Conservation (phyloP, 2,329 filamentous ascomycete species). For the Fusarium staphyleae region DNA sequence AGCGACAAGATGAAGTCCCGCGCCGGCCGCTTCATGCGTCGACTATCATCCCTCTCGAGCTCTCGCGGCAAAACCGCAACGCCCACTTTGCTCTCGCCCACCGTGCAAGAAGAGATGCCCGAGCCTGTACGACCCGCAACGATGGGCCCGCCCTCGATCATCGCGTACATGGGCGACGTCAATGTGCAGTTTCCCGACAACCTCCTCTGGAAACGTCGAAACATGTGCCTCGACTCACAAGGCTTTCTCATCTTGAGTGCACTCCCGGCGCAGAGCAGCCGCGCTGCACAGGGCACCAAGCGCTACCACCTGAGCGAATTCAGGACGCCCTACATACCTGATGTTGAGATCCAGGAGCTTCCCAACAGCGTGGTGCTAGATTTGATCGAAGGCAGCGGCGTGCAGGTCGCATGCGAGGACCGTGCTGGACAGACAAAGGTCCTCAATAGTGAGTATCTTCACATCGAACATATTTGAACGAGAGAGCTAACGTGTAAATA, state of each 20-base stretch:
- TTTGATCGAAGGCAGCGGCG: constrained; percentile 65
- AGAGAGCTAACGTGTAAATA: constrained; percentile 27
- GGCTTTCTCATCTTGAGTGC: constrained; percentile 83
- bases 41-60: constrained; percentile 62
- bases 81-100: constrained; percentile 56
- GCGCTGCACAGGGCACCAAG: constrained; percentile 62
- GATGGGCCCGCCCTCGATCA: constrained; percentile 51
- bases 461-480: not conserved
- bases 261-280: constrained; percentile 61
- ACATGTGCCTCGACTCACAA: constrained; percentile 81
- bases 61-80: constrained; percentile 54
- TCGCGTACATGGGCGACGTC: constrained; percentile 82
- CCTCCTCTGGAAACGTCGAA: constrained; percentile 93
- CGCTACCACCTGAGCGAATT: constrained; percentile 89
- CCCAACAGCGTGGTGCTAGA: constrained; percentile 79
- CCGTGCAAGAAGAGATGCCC: constrained; percentile 56
- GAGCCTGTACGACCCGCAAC: constrained; percentile 41
- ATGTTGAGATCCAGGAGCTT: constrained; percentile 90
- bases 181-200: constrained; percentile 98
- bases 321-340: constrained; percentile 78
- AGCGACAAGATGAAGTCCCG: constrained; percentile 59
- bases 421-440: constrained; percentile 63
- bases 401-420: constrained; percentile 71
- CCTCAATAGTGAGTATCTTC: constrained; percentile 57
- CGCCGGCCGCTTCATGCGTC: constrained; percentile 64